phyloP scores from a whole-genome alignment of 495 filamentous ascomycete genomes.

The Xylaria venustula region DNA sequence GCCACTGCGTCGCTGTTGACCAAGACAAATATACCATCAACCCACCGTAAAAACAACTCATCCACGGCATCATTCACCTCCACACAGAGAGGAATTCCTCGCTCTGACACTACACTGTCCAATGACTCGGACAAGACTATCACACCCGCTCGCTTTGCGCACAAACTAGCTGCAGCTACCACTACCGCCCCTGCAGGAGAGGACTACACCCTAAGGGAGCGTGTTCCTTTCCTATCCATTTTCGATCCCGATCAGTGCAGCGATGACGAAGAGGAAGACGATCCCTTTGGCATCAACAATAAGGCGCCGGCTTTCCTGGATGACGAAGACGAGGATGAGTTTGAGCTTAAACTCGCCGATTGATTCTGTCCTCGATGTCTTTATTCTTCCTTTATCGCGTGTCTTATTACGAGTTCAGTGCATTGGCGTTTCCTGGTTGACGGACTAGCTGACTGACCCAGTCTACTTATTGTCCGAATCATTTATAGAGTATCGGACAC shows the following conservation, averaged over 20 bases:
- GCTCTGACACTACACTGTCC: conserved; percentile 36
- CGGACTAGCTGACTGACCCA: background rate
- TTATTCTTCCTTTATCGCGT: background rate
- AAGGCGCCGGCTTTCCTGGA: conserved; percentile 9
- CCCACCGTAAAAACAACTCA: background rate
- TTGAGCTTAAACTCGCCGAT: conserved; percentile 41
- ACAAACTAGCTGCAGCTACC: conserved; percentile 21
- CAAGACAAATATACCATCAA: conserved; percentile 17
- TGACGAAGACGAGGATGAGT: conserved; percentile 36
- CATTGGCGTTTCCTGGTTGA: background rate
- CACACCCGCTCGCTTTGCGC: conserved; percentile 45
- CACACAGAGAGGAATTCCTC: conserved; percentile 15
- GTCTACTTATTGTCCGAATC: background rate
- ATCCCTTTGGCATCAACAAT: conserved; percentile 16
- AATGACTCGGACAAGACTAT: conserved; percentile 48
- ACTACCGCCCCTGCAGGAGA: conserved; percentile 14
- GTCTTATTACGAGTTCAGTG: background rate
- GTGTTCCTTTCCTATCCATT: conserved; percentile 42
- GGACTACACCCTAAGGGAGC: conserved; percentile 32
- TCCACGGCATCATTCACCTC: conserved; percentile 9
- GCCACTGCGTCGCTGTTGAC: conserved; percentile 51
- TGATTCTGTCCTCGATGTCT: background rate
- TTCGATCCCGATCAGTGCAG: conserved; percentile 35
- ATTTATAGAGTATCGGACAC: background rate
- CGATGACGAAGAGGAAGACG: conserved; percentile 27